Evolutionary conservation across 176 grass and related monocot genomes (phyloP).

Genomic region (Hsuehochloa calcarea): DNA sequence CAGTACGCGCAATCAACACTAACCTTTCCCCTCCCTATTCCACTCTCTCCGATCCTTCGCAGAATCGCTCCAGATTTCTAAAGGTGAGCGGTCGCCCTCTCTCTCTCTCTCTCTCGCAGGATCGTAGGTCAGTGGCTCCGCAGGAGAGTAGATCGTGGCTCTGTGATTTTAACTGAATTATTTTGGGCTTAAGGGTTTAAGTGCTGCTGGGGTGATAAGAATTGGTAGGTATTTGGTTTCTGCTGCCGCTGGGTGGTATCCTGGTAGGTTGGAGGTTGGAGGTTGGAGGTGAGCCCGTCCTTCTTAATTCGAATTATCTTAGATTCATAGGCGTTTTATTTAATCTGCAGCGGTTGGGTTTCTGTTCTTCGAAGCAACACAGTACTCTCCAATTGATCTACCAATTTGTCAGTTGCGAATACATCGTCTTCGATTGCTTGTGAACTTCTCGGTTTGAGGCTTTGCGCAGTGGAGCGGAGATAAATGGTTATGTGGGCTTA

Average conservation of each 20-base stretch:
- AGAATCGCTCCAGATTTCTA: conserved; percentile 14
- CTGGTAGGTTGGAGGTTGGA: conserved; percentile 11
- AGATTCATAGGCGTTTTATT: not conserved
- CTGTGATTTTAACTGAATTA: not conserved
- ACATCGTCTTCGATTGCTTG: not conserved
- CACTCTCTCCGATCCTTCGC: not conserved
- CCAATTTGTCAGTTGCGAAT: not conserved
- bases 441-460: not conserved
- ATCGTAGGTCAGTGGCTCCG: not conserved
- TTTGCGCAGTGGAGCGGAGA: not conserved
- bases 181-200: not conserved
- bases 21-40: conserved; percentile 25
- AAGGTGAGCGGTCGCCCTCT: conserved; percentile 14
- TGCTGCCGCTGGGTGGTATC: not conserved
- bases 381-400: not conserved
- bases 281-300: not conserved
- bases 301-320: not conserved
- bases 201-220: not conserved
- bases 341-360: not conserved
- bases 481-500: not conserved
- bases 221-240: not conserved
- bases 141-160: not conserved
- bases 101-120: not conserved
- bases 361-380: conserved; percentile 9
- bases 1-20: not conserved